Evolutionary conservation across 345 rosid genomes (phyloP).

Genomic region (Salix suchowensis): DNA sequence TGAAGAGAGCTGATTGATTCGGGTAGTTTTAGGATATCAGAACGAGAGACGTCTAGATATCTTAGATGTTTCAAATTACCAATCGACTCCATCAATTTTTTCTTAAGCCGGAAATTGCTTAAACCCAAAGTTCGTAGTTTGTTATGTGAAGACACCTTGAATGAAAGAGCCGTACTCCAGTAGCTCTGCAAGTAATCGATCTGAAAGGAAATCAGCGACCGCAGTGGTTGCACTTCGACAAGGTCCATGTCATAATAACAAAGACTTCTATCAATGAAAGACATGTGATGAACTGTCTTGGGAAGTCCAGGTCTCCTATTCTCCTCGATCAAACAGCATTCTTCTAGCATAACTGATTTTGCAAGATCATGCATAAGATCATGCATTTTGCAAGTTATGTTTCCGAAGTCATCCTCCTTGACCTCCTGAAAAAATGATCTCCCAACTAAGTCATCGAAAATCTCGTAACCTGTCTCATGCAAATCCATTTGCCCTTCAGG

Average conservation of each 20-base stretch:
- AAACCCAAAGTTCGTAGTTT: too few species aligned
- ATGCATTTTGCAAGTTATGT: constrained; percentile 19
- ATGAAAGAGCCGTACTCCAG: accelerated
- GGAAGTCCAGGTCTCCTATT: neutral
- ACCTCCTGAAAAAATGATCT: constrained; percentile 14
- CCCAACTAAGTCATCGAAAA: constrained; percentile 14
- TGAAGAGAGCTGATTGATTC: constrained; percentile 12
- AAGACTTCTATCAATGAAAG: neutral
- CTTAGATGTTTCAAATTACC: constrained; percentile 21
- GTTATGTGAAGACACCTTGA: too few species aligned
- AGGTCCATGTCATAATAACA: neutral
- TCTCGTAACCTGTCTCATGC: constrained; percentile 9
- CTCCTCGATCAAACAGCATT: neutral
- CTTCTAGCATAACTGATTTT: neutral
- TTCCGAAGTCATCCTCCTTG: neutral
- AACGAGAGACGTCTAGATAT: constrained; percentile 3
- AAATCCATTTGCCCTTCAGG: neutral
- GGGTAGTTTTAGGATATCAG: neutral
- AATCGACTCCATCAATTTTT: neutral
- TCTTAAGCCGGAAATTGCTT: accelerated
- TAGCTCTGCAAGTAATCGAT: too few species aligned
- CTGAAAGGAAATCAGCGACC: neutral
- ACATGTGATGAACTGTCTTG: neutral
- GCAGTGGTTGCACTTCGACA: neutral
- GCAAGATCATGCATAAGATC: constrained; percentile 27